Percentiles rank a stretch among this genome's conserved stretches.
Evolutionary conservation across 306 rosid genomes (phyloP).

Genomic region (Vigna unguiculata): DNA sequence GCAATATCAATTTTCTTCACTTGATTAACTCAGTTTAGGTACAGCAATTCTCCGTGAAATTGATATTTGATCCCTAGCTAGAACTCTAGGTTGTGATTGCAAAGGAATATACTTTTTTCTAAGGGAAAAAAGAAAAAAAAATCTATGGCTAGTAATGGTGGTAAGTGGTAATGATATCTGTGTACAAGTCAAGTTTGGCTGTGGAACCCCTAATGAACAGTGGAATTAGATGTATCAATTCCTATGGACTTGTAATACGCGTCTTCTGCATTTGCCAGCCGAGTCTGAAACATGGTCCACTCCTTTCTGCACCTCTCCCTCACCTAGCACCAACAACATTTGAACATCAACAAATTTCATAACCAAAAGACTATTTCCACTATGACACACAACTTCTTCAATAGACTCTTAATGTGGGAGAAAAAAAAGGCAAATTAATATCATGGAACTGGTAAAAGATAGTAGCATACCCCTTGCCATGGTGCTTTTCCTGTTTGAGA

Average conservation of each 20-base stretch:
- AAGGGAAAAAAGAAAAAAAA: slow-evolving; percentile 22
- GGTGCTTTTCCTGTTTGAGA: slow-evolving; percentile 72
- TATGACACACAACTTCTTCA: not conserved
- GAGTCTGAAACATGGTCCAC: slow-evolving; percentile 92
- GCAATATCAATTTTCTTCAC: slow-evolving; percentile 3
- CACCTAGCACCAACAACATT: slow-evolving; percentile 61
- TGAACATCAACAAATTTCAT: slow-evolving; percentile 27
- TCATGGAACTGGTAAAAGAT: slow-evolving; percentile 1
- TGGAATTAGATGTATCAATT: slow-evolving; percentile 52
- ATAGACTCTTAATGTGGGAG: not conserved
- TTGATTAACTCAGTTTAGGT: slow-evolving; percentile 21
- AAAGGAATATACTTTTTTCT: not conserved
- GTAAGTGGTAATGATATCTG: slow-evolving; percentile 24
- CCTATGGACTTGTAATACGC: slow-evolving; percentile 65
- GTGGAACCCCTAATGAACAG: slow-evolving; percentile 49
- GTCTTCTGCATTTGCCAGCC: slow-evolving; percentile 74
- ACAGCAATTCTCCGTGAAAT: slow-evolving; percentile 34
- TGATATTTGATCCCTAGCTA: slow-evolving; percentile 29
- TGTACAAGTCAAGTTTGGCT: slow-evolving; percentile 41
- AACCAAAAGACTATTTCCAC: not conserved
- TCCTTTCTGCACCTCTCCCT: slow-evolving; percentile 93
- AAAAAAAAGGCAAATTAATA: not conserved
- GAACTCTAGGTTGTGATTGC: slow-evolving; percentile 35
- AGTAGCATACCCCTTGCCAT: slow-evolving; percentile 86
- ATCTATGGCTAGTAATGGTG: slow-evolving; percentile 15